Conservation (phyloP, 345 rosid species). For the Draba incana region DNA sequence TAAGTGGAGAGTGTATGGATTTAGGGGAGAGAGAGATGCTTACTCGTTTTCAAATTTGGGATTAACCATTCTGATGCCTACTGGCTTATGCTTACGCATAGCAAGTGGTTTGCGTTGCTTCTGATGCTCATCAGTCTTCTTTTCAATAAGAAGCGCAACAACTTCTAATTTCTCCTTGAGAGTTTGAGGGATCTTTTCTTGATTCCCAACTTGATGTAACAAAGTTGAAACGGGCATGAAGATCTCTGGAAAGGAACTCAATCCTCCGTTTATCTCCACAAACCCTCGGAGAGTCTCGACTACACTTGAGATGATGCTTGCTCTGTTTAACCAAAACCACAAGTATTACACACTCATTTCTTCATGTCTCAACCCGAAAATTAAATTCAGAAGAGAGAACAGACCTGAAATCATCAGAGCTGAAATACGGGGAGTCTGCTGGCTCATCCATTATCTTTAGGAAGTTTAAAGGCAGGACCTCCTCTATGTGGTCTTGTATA, state of each 20-base stretch:
- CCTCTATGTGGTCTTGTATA: constrained; percentile 44
- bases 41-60: constrained; percentile 89
- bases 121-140: constrained; percentile 55
- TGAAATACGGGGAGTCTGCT: constrained; percentile 63
- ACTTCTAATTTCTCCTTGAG: constrained; percentile 56
- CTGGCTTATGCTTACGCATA: constrained; percentile 81
- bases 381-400: constrained; percentile 24
- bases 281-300: constrained; percentile 72
- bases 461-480: constrained; percentile 70
- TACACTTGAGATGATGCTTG: constrained; percentile 58
- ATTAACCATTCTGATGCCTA: constrained; percentile 63
- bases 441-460: constrained; percentile 62
- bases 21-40: constrained; percentile 16
- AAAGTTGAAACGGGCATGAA: constrained; percentile 65
- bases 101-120: constrained; percentile 68
- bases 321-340: constrained; percentile 52
- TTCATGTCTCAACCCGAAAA: neutral
- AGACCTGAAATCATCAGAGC: constrained; percentile 82
- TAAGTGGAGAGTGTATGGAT: neutral
- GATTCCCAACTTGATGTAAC: constrained; percentile 56
- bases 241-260: constrained; percentile 78
- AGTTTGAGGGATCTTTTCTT: constrained; percentile 56
- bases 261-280: constrained; percentile 52
- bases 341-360: constrained; percentile 20
- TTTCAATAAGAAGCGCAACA: constrained; percentile 56